phyloP scores from a whole-genome alignment of 2,329 filamentous ascomycete genomes.

The Plectosphaerella plurivora region DNA sequence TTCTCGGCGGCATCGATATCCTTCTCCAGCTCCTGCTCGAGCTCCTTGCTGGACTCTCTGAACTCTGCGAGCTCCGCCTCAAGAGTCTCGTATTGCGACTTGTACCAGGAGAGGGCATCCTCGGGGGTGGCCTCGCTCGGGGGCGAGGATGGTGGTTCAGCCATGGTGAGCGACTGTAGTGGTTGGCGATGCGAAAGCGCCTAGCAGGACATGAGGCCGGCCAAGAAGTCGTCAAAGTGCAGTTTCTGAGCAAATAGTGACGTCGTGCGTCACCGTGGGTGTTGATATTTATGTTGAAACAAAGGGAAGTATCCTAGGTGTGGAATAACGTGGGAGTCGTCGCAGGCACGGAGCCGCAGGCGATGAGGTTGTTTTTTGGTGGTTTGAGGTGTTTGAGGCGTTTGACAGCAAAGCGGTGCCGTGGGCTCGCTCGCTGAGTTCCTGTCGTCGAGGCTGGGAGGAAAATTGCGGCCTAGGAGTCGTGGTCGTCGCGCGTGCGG shows the following conservation, averaged over 20 bases:
- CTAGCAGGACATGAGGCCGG: no score
- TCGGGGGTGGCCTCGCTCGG: conserved; percentile 54
- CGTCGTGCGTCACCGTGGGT: neutral
- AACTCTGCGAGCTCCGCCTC: conserved; percentile 92
- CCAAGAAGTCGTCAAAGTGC: neutral
- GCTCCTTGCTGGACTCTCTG: conserved; percentile 85
- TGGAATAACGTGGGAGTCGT: neutral
- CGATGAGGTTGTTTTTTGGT: neutral
- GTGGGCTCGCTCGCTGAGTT: neutral
- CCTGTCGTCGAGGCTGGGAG: neutral
- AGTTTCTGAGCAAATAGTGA: neutral
- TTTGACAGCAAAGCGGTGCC: no score
- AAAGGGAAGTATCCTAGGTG: neutral
- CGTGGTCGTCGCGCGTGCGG: neutral
- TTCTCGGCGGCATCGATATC: conserved; percentile 95
- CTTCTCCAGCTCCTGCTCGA: conserved; percentile 92
- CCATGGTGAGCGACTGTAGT: conserved; percentile 33
- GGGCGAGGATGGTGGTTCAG: conserved; percentile 59
- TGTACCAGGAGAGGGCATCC: conserved; percentile 90
- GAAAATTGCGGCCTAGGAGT: neutral
- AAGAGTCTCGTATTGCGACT: conserved; percentile 88
- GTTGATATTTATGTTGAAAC: neutral
- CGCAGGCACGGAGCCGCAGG: neutral
- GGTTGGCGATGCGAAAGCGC: neutral
- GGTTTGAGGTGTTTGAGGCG: no score